Conservation (phyloP, 2,329 filamentous ascomycete genomes). For the Apiospora koreana region DNA sequence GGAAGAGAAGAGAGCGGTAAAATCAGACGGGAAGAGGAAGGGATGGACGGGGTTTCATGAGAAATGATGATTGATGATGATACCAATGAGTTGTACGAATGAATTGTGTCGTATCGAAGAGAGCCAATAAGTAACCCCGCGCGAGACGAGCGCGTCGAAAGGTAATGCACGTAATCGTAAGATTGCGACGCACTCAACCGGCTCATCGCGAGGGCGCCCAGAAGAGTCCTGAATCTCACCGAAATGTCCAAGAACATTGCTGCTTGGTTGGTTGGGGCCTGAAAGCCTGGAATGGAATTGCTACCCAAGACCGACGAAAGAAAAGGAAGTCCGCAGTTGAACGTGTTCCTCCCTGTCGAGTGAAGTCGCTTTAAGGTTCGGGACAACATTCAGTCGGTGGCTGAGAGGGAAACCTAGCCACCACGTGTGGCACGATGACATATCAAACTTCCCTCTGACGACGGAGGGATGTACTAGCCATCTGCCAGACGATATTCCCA, state of each 20-base stretch:
- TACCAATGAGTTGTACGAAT: neutral
- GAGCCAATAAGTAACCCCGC: neutral
- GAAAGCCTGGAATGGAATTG: neutral
- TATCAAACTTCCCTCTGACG: neutral
- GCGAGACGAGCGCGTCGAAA: neutral
- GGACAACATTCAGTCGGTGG: neutral
- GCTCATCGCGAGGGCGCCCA: neutral
- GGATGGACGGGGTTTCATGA: neutral
- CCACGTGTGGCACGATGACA: neutral
- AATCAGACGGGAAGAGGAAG: neutral
- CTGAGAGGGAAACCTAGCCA: neutral
- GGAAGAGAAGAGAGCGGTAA: neutral
- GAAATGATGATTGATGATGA: neutral
- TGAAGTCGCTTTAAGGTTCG: conserved; percentile 6
- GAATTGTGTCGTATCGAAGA: neutral
- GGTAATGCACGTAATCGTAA: neutral
- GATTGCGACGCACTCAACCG: neutral
- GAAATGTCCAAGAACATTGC: neutral
- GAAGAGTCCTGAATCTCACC: neutral
- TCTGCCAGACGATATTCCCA: neutral
- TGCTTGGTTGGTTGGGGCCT: neutral
- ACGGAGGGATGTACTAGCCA: neutral
- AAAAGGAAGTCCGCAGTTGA: neutral
- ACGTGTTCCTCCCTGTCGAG: neutral
- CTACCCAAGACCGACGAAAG: neutral